These are phyloP conservation scores for Lentinus brumalis DNA, from an alignment of 768 basidiomycete genomes.

Conservation along the genomic window DNA sequence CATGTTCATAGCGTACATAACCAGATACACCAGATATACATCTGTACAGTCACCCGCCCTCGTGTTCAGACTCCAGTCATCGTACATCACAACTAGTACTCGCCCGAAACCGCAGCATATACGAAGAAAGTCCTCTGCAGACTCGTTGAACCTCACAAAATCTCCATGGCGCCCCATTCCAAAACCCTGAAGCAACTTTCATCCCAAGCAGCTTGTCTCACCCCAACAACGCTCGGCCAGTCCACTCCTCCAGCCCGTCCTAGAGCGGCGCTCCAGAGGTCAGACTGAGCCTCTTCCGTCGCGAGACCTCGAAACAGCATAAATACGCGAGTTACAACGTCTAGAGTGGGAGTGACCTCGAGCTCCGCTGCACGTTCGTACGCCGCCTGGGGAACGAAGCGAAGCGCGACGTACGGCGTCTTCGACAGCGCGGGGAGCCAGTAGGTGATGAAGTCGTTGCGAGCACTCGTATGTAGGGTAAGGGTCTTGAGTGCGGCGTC, in stretches of 20 bases:
- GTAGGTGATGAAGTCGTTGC: constrained; percentile 52
- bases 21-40: too few species aligned
- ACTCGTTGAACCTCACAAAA: constrained; percentile 13
- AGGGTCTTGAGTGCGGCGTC: constrained; percentile 24
- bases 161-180: constrained; percentile 53
- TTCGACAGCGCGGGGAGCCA: constrained; percentile 47
- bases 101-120: too few species aligned
- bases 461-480: constrained; percentile 43
- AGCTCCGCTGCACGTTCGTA: constrained; percentile 45
- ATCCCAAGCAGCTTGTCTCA: constrained; percentile 32
- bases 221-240: constrained; percentile 40
- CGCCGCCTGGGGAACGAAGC: constrained; percentile 46
- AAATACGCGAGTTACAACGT: constrained; percentile 47
- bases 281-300: constrained; percentile 17
- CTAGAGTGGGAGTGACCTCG: constrained; percentile 41
- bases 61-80: too few species aligned
- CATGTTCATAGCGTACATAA: too few species aligned
- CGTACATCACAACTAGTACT: too few species aligned
- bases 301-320: constrained; percentile 47
- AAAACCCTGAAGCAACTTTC: constrained; percentile 39
- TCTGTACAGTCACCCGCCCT: too few species aligned
- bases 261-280: constrained; percentile 32
- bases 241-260: constrained; percentile 25
- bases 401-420: constrained; percentile 43
- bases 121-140: too few species aligned